Conservation (phyloP, 1,284 basidiomycete genomes). For the Entoloma clypeatum region DNA sequence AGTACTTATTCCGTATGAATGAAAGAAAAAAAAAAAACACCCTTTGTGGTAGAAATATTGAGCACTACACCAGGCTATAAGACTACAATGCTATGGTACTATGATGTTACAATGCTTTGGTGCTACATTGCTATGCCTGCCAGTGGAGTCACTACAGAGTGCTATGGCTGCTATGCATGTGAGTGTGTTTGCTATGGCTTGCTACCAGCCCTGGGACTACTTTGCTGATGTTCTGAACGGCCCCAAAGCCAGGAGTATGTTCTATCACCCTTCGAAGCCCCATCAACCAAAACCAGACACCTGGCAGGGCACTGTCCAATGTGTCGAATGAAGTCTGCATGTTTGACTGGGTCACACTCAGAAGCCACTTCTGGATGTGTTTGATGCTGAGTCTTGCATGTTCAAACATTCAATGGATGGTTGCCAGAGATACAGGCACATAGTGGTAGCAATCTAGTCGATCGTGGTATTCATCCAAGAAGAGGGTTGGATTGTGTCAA, state of each 20-base stretch:
- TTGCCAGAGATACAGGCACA: conserved; percentile 16
- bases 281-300: conserved; percentile 23
- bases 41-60: too few species aligned
- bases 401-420: conserved; percentile 20
- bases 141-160: too few species aligned
- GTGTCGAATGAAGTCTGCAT: conserved; percentile 18
- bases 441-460: conserved; percentile 15
- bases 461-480: conserved; percentile 23
- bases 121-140: too few species aligned
- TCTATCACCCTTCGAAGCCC: conserved; percentile 27
- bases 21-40: too few species aligned
- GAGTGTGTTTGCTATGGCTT: too few species aligned
- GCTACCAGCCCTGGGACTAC: too few species aligned
- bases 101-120: too few species aligned
- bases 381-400: conserved; percentile 20
- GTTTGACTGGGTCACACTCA: conserved; percentile 17
- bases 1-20: too few species aligned
- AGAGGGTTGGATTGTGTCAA: conserved; percentile 19
- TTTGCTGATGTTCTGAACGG: too few species aligned
- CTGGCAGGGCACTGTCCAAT: conserved; percentile 21
- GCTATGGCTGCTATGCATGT: too few species aligned
- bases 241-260: conserved; percentile 24
- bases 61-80: too few species aligned
- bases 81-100: too few species aligned
- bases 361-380: conserved; percentile 23